Base-by-base conservation (phyloP, 768 basidiomycete genomes). In the Pleurotus tuoliensis region DNA sequence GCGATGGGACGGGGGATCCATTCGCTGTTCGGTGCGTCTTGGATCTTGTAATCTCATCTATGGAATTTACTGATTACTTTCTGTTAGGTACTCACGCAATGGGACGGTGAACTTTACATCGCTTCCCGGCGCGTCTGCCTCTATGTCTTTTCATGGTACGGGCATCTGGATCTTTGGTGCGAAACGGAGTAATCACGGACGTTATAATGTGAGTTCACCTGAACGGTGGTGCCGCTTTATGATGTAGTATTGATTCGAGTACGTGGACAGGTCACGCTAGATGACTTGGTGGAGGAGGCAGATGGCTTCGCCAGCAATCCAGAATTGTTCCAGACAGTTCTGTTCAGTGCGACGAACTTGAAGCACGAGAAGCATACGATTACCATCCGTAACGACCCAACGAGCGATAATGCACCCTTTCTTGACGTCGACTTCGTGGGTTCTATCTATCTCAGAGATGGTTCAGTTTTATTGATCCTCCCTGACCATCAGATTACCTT, bases 391-490 rank as follows among this genome's bases (percentile, higher is more conserved):
- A 74, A 73, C 50, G 44, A 58, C 30, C 68, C 63, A 3, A 54
- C 56, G 3, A 59, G 22, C 39, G 22, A 5, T 7, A 24, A 53
- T 11, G 37, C 51, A 11, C 22, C 54, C 4, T 68, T 63, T 45
- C 61, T 83, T 45, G 82, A 80, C 59, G 65, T 83, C 22, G 82
- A 83, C 55, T 80, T 75, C 58, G 81, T 80, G 55, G 40, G 75
- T 70, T 13, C 9, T 20, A 34, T 48, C 53, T 27, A 15, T 7
- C 20, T 16, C 27, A 9, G 44, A 46, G n/a, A 18, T 18, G 9
- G 39, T 18, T 11, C 41, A 56, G 22, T 25, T 58, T 27, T 25
- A 54, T 25, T 12, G 45, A 38, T 55, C 48, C 44, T 49, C n/a
- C 18, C 9, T 47, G n/a, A 46, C 40, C 16, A 43, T 39, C 58